Percentiles rank a stretch among this genome's conserved stretches.
These are phyloP conservation scores for Sophora flavescens DNA, from an alignment of 306 rosid species.

Conservation along the genomic window DNA sequence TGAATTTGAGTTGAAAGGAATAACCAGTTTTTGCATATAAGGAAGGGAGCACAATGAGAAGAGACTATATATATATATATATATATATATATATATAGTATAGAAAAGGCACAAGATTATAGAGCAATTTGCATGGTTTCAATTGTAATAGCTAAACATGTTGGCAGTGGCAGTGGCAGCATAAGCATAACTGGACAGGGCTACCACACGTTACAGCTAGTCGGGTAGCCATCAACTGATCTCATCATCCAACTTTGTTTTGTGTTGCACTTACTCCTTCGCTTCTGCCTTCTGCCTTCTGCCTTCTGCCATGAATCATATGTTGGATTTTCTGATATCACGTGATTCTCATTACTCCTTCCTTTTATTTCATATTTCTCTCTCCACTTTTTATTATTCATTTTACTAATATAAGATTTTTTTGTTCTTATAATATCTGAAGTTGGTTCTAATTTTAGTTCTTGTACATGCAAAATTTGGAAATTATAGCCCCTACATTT, in stretches of 20 bases:
- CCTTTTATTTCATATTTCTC: slow-evolving; percentile 32
- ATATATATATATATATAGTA: no score
- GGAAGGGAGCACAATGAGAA: slow-evolving; percentile 44
- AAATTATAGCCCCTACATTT: no score
- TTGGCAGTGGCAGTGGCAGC: slow-evolving; percentile 15
- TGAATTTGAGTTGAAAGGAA: slow-evolving; percentile 21
- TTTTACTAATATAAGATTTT: no score
- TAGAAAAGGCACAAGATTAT: neutral
- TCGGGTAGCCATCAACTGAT: slow-evolving; percentile 62
- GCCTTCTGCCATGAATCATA: neutral
- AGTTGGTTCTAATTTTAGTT: no score
- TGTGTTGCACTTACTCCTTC: slow-evolving; percentile 28
- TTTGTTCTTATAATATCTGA: no score
- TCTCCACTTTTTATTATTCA: neutral
- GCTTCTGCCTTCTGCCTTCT: slow-evolving; percentile 4
- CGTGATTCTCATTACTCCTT: slow-evolving; percentile 59
- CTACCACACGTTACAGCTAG: slow-evolving; percentile 30
- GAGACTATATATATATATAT: neutral
- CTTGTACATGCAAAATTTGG: no score
- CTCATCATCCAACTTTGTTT: slow-evolving; percentile 50
- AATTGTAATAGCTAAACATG: slow-evolving; percentile 47
- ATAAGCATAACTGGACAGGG: neutral
- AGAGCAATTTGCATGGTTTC: slow-evolving; percentile 33
- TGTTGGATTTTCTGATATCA: slow-evolving; percentile 57
- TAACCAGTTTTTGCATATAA: slow-evolving; percentile 37